Base-by-base conservation (phyloP, 352 stramenopile species). In the Globisporangium okanoganense region DNA sequence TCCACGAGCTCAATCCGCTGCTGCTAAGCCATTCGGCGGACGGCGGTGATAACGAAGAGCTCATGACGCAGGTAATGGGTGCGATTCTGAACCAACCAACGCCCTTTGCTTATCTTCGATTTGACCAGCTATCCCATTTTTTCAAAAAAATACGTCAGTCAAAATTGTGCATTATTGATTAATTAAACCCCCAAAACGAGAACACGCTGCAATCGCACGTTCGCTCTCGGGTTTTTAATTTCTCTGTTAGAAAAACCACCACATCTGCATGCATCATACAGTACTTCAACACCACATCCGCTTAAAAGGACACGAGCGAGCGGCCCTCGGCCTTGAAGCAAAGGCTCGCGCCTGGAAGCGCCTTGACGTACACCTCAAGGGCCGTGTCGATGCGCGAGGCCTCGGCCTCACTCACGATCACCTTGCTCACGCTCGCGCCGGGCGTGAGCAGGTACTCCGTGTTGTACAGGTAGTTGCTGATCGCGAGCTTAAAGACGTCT, bases 391-490 rank as follows among this genome's bases (percentile, higher is more conserved):
- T 57, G 45, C 57, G 57, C 41, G 31, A 33, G 10, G 87, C 65
- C 81, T 91, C 87, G 50, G 79, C 87, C 22, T 84, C 27, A 45
- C 78, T 92, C 22, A 78, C 65, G 56, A 83, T 79, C 16, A 84
- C 54, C 7, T 68, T 53, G 56, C 73, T 54, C 53, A 44, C 31
- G 27, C 62, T 65, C 9, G 70, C 85, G 1, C 76, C 65, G 0
- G 79, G 78, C 25, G 77, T 43, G 25, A 92, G 13, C 16, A 55
- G 7, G 27, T 24, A 55, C 27, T 55, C 48, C 6, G 48, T 40
- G 25, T 38, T 55, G 48, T 40, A 55, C 44, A 66, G 36, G 25
- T 56, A 67, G 58, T 66, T 53, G 35, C 44, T 55, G 12, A 64
- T 2, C 13, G 58, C 58, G 22, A 70, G 14, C 48, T 59, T 58